Conservation (phyloP, 2,329 filamentous ascomycete genomes). For the Colletotrichum truncatum region DNA sequence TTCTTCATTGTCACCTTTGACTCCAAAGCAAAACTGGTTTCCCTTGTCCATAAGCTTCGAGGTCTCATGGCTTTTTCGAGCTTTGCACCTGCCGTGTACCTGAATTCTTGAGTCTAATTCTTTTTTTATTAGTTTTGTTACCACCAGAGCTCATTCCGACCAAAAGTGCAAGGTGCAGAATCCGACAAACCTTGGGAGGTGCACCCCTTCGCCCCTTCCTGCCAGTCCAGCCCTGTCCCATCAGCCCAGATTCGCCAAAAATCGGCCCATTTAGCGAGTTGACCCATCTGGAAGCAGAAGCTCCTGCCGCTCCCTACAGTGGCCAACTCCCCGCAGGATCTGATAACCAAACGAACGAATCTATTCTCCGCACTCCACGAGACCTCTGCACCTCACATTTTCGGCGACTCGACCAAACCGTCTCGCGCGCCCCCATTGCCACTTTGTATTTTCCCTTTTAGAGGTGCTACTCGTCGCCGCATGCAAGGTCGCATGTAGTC, state of each 20-base stretch:
- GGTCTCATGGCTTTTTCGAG: background rate
- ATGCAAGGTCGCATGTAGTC: conserved; percentile 53
- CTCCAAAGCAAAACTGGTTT: background rate
- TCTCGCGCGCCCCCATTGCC: background rate
- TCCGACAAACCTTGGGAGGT: conserved; percentile 15
- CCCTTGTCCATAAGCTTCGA: background rate
- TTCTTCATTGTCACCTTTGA: conserved; percentile 17
- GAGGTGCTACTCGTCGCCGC: conserved; percentile 1
- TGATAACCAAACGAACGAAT: conserved; percentile 32
- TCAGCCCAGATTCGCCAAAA: conserved; percentile 36
- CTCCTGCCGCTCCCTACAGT: conserved; percentile 23
- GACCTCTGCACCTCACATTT: conserved; percentile 30
- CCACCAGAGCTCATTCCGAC: background rate
- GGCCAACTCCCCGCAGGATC: conserved; percentile 31
- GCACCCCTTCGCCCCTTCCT: conserved; percentile 14
- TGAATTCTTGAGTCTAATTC: no score
- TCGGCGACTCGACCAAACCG: conserved; percentile 21
- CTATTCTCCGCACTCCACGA: conserved; percentile 29
- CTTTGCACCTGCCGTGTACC: no score
- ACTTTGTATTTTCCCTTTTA: background rate
- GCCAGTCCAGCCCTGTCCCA: conserved; percentile 27
- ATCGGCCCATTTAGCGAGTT: conserved; percentile 34
- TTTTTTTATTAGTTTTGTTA: background rate
- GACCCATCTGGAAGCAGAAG: conserved; percentile 21
- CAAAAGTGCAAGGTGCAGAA: background rate